A percentile compares a stretch with the other conserved stretches of the same genome.
Conservation (phyloP, 768 basidiomycete species). For the Boletus sp. region DNA sequence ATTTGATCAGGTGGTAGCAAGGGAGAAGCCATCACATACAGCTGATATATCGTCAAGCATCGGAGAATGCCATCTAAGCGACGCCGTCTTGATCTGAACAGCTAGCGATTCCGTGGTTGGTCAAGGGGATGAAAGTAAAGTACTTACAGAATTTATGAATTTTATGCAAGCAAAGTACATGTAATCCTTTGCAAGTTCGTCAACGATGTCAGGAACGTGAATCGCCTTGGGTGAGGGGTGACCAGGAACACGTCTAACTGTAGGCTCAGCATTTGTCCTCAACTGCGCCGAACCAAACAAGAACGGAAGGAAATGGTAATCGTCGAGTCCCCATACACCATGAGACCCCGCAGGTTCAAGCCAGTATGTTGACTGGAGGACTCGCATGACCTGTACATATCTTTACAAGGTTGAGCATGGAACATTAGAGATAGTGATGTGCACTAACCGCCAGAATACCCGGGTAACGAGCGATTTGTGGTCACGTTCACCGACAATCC, state of each 20-base stretch:
- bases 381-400: conserved; percentile 78
- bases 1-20: not conserved
- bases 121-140: not conserved
- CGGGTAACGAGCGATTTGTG: conserved; percentile 71
- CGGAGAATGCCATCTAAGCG: conserved; percentile 95
- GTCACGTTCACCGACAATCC: conserved; percentile 60
- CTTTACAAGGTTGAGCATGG: conserved; percentile 23
- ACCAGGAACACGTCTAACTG: conserved; percentile 38
- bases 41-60: conserved; percentile 99
- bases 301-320: conserved; percentile 95
- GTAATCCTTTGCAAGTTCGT: conserved; percentile 88
- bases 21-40: conserved; percentile 31
- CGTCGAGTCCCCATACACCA: conserved; percentile 96
- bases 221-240: conserved; percentile 90
- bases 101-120: not conserved
- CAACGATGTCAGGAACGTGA: conserved; percentile 86
- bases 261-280: conserved; percentile 8
- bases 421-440: not conserved
- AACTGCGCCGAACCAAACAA: conserved; percentile 83
- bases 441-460: conserved; percentile 81
- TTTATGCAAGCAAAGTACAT: conserved; percentile 96
- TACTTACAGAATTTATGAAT: conserved; percentile 87
- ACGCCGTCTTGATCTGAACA: conserved; percentile 86
- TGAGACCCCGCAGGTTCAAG: conserved; percentile 98
- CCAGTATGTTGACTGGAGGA: conserved; percentile 93